A percentile compares a stretch with the other conserved stretches of the same genome.
phyloP scores from a whole-genome alignment of 495 filamentous ascomycete species.

The Glutinoglossum americanum region DNA sequence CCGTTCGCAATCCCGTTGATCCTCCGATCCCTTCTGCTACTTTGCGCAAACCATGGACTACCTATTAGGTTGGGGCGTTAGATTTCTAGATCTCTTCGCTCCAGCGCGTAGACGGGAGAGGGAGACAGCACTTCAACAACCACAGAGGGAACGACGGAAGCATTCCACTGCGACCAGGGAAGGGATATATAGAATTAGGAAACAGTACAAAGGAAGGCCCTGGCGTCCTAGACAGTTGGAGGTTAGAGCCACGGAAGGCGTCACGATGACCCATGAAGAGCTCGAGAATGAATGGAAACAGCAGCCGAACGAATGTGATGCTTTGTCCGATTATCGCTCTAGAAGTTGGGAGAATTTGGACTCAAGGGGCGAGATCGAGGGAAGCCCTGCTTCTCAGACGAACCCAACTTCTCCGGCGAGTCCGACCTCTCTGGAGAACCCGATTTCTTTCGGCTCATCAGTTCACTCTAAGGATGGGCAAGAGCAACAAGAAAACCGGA shows the following conservation, averaged over 20 bases:
- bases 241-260: background rate
- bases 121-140: background rate
- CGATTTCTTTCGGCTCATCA: too few species aligned
- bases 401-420: too few species aligned
- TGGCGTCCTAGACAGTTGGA: background rate
- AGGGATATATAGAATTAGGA: background rate
- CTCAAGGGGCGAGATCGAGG: too few species aligned
- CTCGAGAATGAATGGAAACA: too few species aligned
- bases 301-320: too few species aligned
- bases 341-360: too few species aligned
- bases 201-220: background rate
- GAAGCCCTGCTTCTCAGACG: too few species aligned
- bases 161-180: background rate
- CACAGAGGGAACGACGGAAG: constrained; percentile 1
- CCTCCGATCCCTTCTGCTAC: too few species aligned
- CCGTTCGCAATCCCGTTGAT: background rate
- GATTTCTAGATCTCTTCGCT: background rate
- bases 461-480: background rate
- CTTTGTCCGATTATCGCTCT: too few species aligned
- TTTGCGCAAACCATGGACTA: background rate
- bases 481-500: background rate
- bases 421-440: too few species aligned
- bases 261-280: too few species aligned
- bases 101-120: background rate
- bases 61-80: background rate